Percentiles rank a stretch among this genome's conserved stretches.
Conservation (phyloP, 75 land plant genomes). For the Cunninghamia lanceolata region DNA sequence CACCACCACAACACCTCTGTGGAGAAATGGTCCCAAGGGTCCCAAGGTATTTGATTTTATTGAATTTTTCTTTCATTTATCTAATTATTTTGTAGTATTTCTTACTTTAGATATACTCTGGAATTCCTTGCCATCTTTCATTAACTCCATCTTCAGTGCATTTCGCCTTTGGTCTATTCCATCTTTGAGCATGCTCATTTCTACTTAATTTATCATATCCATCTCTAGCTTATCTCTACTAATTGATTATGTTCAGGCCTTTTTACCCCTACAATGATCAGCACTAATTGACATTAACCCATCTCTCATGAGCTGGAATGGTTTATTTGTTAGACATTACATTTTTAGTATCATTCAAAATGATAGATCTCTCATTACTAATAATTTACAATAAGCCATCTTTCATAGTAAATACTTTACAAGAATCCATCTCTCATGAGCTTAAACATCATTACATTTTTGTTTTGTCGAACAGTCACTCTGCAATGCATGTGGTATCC, state of each 20-base stretch:
- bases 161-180: not conserved
- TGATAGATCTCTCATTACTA: not conserved
- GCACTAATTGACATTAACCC: not conserved
- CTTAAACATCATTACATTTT: not conserved
- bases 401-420: too few species aligned
- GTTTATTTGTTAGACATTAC: not conserved
- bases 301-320: not conserved
- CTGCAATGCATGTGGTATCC: constrained; percentile 45
- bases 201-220: not conserved
- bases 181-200: not conserved
- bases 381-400: not conserved
- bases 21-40: constrained; percentile 46
- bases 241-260: not conserved
- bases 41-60: constrained; percentile 30
- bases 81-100: not conserved
- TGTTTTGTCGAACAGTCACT: constrained; percentile 21
- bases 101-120: not conserved
- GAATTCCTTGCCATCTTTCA: not conserved
- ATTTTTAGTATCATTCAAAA: not conserved
- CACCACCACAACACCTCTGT: constrained; percentile 38
- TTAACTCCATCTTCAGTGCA: not conserved
- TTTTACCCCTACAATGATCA: not conserved
- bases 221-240: not conserved
- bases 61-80: not conserved
- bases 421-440: not conserved